These are phyloP conservation scores for Ophiostoma sp. DNA, from an alignment of 2,329 filamentous ascomycete species.

Conservation along the genomic window DNA sequence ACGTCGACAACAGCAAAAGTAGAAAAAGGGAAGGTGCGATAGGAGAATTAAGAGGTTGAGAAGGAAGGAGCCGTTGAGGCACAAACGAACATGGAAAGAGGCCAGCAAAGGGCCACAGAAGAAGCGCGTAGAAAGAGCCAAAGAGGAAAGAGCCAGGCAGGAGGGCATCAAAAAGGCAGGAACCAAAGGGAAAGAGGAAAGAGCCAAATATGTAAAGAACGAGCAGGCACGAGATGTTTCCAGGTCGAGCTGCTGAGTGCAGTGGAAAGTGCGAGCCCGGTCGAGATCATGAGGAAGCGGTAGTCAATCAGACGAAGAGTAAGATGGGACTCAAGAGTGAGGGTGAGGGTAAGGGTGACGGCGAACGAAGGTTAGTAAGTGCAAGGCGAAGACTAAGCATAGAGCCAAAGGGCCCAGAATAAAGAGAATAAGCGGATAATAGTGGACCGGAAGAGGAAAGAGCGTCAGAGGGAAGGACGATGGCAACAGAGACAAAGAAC, in stretches of 20 bases:
- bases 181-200: background rate
- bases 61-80: background rate
- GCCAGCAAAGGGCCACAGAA: background rate
- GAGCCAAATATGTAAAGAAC: background rate
- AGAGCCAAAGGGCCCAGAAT: background rate
- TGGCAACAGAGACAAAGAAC: background rate
- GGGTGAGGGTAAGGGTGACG: background rate
- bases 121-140: background rate
- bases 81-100: background rate
- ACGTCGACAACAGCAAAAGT: slow-evolving; percentile 7
- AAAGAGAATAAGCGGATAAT: slow-evolving; percentile 12
- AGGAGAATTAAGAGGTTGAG: background rate
- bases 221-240: background rate
- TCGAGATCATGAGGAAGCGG: background rate
- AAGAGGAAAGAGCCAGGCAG: background rate
- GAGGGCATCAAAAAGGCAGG: no score
- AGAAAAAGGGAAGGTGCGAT: slow-evolving; percentile 10
- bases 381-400: background rate
- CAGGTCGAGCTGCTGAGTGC: background rate
- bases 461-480: background rate
- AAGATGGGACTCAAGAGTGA: background rate
- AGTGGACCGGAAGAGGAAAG: background rate
- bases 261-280: background rate
- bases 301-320: background rate
- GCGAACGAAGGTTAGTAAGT: background rate